Conservation (phyloP, 1,284 basidiomycete species). For the Cutaneotrichosporon sp. region DNA sequence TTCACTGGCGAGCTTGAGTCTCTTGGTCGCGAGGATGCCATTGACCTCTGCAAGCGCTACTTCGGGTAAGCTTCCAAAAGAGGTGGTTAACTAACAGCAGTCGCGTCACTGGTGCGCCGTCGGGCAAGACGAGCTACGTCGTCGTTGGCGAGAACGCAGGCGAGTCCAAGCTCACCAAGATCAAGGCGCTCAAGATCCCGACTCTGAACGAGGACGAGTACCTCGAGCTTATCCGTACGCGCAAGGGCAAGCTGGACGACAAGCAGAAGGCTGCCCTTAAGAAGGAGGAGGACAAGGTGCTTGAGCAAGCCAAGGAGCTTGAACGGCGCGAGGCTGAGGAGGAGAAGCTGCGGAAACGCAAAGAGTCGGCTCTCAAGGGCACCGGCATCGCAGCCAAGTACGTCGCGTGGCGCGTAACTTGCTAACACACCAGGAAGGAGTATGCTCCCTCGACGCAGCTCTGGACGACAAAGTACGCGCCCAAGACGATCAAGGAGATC, state of each 20-base stretch:
- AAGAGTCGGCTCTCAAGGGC: slow-evolving; percentile 47
- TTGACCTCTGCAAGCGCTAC: slow-evolving; percentile 84
- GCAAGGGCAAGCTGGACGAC: slow-evolving; percentile 59
- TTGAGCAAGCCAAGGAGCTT: slow-evolving; percentile 65
- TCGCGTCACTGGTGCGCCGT: slow-evolving; percentile 79
- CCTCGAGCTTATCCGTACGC: slow-evolving; percentile 69
- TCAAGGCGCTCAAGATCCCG: slow-evolving; percentile 69
- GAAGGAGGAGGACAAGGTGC: slow-evolving; percentile 61
- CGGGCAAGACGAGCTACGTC: slow-evolving; percentile 84
- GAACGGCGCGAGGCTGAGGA: slow-evolving; percentile 58
- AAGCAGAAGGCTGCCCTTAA: slow-evolving; percentile 59
- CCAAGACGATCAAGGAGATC: slow-evolving; percentile 77
- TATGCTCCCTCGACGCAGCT: slow-evolving; percentile 57
- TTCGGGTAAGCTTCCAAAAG: slow-evolving; percentile 64
- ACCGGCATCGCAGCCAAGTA: slow-evolving; percentile 44
- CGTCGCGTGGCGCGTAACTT: slow-evolving; percentile 4
- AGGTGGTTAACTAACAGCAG: slow-evolving; percentile 49
- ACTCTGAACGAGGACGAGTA: slow-evolving; percentile 86
- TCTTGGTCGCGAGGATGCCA: slow-evolving; percentile 80
- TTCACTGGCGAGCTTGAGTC: slow-evolving; percentile 90
- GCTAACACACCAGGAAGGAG: slow-evolving; percentile 42
- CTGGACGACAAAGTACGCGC: slow-evolving; percentile 96
- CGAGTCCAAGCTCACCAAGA: slow-evolving; percentile 74
- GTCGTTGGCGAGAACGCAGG: slow-evolving; percentile 85
- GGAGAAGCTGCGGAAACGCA: slow-evolving; percentile 63